Percentiles rank a stretch among this genome's conserved stretches.
Evolutionary conservation across 176 grass and related monocot species (phyloP).

Genomic region (Avena sativa): DNA sequence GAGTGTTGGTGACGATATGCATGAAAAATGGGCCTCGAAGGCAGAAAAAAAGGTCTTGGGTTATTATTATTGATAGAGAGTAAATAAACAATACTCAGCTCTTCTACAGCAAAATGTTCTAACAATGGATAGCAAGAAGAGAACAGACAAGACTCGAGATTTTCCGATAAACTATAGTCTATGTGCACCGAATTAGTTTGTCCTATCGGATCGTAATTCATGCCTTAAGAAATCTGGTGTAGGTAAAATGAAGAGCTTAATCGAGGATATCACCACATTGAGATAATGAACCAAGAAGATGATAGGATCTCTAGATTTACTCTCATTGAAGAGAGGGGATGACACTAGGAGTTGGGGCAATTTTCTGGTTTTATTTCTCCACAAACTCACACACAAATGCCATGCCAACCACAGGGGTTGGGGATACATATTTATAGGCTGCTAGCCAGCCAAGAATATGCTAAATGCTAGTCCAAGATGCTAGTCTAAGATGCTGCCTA

Average conservation of each 20-base stretch:
- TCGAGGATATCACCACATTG: background rate
- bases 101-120: background rate
- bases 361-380: no score
- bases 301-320: no score
- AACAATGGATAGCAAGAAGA: slow-evolving; percentile 30
- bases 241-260: slow-evolving; percentile 17
- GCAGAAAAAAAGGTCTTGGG: background rate
- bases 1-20: background rate
- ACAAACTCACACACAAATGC: no score
- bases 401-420: no score
- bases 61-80: slow-evolving; percentile 28
- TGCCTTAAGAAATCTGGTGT: slow-evolving; percentile 16
- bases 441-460: no score
- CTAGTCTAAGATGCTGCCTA: no score
- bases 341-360: no score
- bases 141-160: background rate
- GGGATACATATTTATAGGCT: no score
- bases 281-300: slow-evolving; percentile 22
- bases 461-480: no score
- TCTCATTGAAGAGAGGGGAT: no score
- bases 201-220: background rate
- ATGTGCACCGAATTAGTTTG: background rate
- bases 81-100: slow-evolving; percentile 9
- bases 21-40: background rate
- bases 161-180: slow-evolving; percentile 16